Evolutionary conservation across 2,329 filamentous ascomycete species (phyloP).

Genomic region (Paradendryphiella salina): DNA sequence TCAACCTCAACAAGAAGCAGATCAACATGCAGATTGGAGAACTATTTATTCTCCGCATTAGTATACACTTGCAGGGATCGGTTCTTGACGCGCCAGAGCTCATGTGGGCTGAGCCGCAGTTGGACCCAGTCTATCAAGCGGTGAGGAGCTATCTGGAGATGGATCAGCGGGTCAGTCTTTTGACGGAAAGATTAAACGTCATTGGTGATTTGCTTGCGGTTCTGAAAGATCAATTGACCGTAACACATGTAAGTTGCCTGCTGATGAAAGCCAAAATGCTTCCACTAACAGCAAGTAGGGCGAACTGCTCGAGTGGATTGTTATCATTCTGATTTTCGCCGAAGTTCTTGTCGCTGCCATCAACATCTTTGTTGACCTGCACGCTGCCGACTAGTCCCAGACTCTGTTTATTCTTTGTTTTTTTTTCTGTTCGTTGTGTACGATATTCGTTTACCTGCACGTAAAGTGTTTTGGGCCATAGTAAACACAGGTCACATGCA

Average conservation of each 20-base stretch:
- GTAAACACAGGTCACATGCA: slow-evolving; percentile 1
- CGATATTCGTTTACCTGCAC: slow-evolving; percentile 14
- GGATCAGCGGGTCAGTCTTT: slow-evolving; percentile 86
- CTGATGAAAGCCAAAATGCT: not conserved
- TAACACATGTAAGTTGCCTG: slow-evolving; percentile 59
- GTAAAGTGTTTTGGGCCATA: slow-evolving; percentile 1
- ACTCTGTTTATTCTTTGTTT: slow-evolving; percentile 23
- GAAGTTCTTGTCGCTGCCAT: slow-evolving; percentile 91
- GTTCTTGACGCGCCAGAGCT: slow-evolving; percentile 96
- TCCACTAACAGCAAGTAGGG: slow-evolving; percentile 36
- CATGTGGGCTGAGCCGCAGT: slow-evolving; percentile 97
- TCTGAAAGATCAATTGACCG: slow-evolving; percentile 91
- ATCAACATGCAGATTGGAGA: slow-evolving; percentile 99
- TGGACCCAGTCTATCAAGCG: slow-evolving; percentile 95
- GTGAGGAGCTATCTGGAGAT: slow-evolving; percentile 96
- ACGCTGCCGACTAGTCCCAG: slow-evolving; percentile 63
- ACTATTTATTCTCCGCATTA: slow-evolving; percentile 95
- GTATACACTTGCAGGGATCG: slow-evolving; percentile 95
- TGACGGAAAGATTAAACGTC: slow-evolving; percentile 89
- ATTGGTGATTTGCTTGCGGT: slow-evolving; percentile 92
- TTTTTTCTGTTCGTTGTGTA: slow-evolving; percentile 14
- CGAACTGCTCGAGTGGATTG: slow-evolving; percentile 60
- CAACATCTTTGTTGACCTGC: slow-evolving; percentile 93
- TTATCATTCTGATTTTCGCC: slow-evolving; percentile 92
- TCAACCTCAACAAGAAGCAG: slow-evolving; percentile 81